Conservation (phyloP, 495 filamentous ascomycete genomes). For the Copromyces sp. region DNA sequence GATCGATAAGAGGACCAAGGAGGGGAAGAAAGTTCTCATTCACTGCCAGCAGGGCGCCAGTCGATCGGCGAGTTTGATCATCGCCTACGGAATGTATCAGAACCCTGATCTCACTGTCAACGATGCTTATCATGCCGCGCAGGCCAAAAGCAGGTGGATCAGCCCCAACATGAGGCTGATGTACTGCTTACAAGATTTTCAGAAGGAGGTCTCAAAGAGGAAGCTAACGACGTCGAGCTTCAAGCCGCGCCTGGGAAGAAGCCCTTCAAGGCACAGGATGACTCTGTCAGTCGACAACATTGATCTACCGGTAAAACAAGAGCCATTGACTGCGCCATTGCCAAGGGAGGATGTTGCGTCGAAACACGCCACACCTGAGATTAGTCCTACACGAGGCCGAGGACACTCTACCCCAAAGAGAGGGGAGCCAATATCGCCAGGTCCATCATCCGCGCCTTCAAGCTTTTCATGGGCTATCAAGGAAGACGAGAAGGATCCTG, state of each 20-base stretch:
- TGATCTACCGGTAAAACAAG: slow-evolving; percentile 28
- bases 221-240: slow-evolving; percentile 31
- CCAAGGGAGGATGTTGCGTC: slow-evolving; percentile 29
- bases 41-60: slow-evolving; percentile 96
- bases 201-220: slow-evolving; percentile 52
- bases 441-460: slow-evolving; percentile 48
- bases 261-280: slow-evolving; percentile 40
- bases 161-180: slow-evolving; percentile 98
- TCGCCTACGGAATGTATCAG: slow-evolving; percentile 91
- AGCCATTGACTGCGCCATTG: slow-evolving; percentile 42
- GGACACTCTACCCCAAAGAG: slow-evolving; percentile 32
- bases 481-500: slow-evolving; percentile 30
- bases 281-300: slow-evolving; percentile 43
- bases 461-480: slow-evolving; percentile 41
- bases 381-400: slow-evolving; percentile 25
- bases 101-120: slow-evolving; percentile 81
- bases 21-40: slow-evolving; percentile 79
- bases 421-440: slow-evolving; percentile 39
- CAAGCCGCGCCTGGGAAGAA: slow-evolving; percentile 37
- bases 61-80: slow-evolving; percentile 90
- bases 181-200: slow-evolving; percentile 92
- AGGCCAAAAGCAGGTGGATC: slow-evolving; percentile 86
- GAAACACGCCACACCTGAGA: slow-evolving; percentile 13
- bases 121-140: slow-evolving; percentile 84
- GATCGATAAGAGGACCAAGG: slow-evolving; percentile 66